Conservation (phyloP, 2,329 filamentous ascomycete species). For the Verticillium nonalfalfae region DNA sequence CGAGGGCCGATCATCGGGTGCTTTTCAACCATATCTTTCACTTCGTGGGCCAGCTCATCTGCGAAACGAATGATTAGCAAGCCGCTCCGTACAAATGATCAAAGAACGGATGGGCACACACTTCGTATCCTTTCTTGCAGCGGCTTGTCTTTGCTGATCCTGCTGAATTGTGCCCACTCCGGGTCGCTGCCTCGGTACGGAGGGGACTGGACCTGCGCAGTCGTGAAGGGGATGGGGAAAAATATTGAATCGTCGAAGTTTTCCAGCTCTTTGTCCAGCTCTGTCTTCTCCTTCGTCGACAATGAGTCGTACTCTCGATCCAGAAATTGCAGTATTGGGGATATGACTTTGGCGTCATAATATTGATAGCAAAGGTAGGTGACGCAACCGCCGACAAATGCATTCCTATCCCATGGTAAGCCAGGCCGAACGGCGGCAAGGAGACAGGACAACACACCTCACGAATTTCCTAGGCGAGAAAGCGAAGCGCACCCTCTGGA, state of each 20-base stretch:
- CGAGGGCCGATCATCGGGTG: constrained; percentile 34
- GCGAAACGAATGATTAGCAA: constrained; percentile 12
- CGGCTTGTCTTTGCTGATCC: constrained; percentile 46
- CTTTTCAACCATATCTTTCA: constrained; percentile 31
- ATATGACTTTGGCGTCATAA: constrained; percentile 39
- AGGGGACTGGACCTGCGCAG: constrained; percentile 35
- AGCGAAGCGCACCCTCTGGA: constrained; percentile 9
- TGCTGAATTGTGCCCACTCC: constrained; percentile 56
- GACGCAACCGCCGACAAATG: constrained; percentile 22
- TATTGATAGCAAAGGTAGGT: constrained; percentile 32
- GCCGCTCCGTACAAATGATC: not conserved
- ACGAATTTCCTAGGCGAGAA: not conserved
- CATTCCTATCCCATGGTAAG: constrained; percentile 9
- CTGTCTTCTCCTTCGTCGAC: constrained; percentile 35
- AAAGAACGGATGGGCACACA: not conserved
- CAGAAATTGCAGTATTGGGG: constrained; percentile 33
- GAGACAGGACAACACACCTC: not conserved
- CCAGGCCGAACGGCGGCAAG: not conserved
- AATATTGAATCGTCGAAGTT: constrained; percentile 44
- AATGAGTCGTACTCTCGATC: constrained; percentile 35
- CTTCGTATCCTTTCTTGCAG: constrained; percentile 35
- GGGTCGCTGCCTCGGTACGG: constrained; percentile 53
- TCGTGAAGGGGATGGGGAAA: constrained; percentile 57
- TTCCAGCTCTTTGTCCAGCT: constrained; percentile 28
- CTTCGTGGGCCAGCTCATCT: constrained; percentile 40